Evolutionary conservation across 371 early-diverging fungal species (phyloP).

Genomic region (Mortierella sp.): DNA sequence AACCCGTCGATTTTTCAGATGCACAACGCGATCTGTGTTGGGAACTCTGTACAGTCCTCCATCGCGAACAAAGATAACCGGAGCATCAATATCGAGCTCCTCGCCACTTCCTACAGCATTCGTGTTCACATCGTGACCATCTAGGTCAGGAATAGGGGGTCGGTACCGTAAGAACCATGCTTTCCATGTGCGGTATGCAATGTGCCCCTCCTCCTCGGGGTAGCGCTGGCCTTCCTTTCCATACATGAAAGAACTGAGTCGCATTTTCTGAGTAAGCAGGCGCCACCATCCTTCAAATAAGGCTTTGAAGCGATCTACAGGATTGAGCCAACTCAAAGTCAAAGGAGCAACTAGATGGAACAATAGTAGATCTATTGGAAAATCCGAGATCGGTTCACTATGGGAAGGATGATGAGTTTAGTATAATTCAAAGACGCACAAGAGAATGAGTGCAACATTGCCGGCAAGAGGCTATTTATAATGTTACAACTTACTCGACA

Average conservation of each 20-base stretch:
- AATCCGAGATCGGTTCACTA: constrained; percentile 75
- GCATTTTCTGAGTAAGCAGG: constrained; percentile 66
- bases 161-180: constrained; percentile 59
- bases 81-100: constrained; percentile 40
- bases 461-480: too few relatives aligned
- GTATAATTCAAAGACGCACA: not conserved
- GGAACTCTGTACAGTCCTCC: constrained; percentile 73
- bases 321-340: constrained; percentile 64
- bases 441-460: not conserved
- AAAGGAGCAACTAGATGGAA: constrained; percentile 79
- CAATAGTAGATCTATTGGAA: constrained; percentile 83
- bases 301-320: constrained; percentile 48
- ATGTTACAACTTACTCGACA: constrained; percentile 63
- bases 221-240: constrained; percentile 64
- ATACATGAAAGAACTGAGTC: constrained; percentile 87
- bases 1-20: constrained; percentile 75
- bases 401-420: constrained; percentile 1
- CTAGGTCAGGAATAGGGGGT: constrained; percentile 32
- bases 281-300: constrained; percentile 73
- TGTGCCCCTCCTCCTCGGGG: constrained; percentile 76
- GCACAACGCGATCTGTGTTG: constrained; percentile 69
- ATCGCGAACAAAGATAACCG: constrained; percentile 71
- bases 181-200: constrained; percentile 61
- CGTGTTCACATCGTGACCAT: not conserved
- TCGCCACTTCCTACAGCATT: constrained; percentile 20